Evolutionary conservation across 352 stramenopile genomes (phyloP), one percentile per base, ranked within the genome.

Genomic region (Pythium sp.): DNA sequence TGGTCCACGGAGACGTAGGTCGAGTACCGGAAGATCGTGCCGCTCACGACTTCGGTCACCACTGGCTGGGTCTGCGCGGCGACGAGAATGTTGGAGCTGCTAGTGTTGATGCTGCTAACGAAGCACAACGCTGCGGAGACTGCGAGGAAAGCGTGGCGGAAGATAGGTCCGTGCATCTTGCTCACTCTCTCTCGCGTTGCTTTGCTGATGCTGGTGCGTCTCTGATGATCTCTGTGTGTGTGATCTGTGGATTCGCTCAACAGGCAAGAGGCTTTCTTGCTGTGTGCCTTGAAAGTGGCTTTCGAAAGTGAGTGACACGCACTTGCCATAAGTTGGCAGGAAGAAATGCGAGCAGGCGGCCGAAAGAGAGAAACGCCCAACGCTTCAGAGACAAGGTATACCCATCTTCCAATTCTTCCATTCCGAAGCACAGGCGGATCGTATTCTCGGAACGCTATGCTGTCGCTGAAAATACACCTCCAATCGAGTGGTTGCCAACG

Each of bases 1-100:
- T 86, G 71, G 65, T 91, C 80, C 43, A 90, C 84, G 6, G 80
- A 80, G n/a, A 92, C 59, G 51, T 81, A 73, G 53, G 47, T 81
- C 2, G 72, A 41, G 55, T 72, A 78, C 14, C 82, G 79, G 53
- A 81, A 92, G 57, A 92, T 91, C 15, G 74, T 79, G 60, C 82
- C 84, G 22, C 68, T 81, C 43, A 85, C 72, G 1, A 75, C 72
- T 54, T 91, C 84, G 0, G 68, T 82, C 20, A 84, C 68, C 1
- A 86, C 66, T 9, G 62, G 54, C 43, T 64, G 58, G 5, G 41
- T 26, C 60, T 64, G 28, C 18, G 51, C 60, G n/a, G 53, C 26
- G 8, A 55, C 51, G 49, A 56, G 59, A 15, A 61, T n/a, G 41
- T n/a, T 43, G 6, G 14, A 15, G 28, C 28, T 36, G 54, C 22